phyloP scores from a whole-genome alignment of 805 yeast species.

The Candida quercuum region DNA sequence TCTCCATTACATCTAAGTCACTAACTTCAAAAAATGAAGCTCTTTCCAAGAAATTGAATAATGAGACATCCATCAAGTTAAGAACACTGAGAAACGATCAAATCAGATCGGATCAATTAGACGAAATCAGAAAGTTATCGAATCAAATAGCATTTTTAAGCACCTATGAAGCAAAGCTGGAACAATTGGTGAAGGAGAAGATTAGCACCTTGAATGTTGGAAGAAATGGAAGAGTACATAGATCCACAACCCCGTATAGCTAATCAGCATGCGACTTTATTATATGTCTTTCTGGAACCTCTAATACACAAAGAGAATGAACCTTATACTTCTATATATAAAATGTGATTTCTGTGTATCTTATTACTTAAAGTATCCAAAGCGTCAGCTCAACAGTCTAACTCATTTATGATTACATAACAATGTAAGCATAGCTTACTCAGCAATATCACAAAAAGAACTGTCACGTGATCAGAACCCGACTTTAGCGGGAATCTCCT shows the following conservation, averaged over 20 bases:
- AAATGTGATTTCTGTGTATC: too few relatives aligned
- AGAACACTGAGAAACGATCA: conserved; percentile 13
- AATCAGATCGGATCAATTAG: conserved; percentile 2
- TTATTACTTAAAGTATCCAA: too few relatives aligned
- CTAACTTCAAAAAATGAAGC: conserved; percentile 21
- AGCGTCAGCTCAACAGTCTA: too few relatives aligned
- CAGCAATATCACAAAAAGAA: too few relatives aligned
- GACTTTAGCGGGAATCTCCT: too few relatives aligned
- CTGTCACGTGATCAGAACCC: too few relatives aligned
- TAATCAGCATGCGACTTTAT: too few relatives aligned
- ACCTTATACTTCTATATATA: too few relatives aligned
- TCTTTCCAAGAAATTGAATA: conserved; percentile 27
- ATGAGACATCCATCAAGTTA: conserved; percentile 27
- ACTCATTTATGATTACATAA: too few relatives aligned
- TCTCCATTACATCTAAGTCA: conserved; percentile 24
- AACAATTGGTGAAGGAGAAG: conserved; percentile 17
- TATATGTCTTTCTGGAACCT: too few relatives aligned
- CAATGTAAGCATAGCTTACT: too few relatives aligned
- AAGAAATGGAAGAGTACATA: conserved; percentile 23
- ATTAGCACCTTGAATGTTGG: conserved; percentile 18
- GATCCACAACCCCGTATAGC: conserved; percentile 25
- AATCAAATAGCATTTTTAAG: conserved; percentile 14
- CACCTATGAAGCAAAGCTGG: conserved; percentile 13
- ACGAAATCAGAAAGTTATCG: conserved; percentile 5
- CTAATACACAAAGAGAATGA: too few relatives aligned